Percentiles rank a stretch among this genome's conserved stretches.
phyloP scores from a whole-genome alignment of 2,329 filamentous ascomycete genomes.

The Penicillium freii region DNA sequence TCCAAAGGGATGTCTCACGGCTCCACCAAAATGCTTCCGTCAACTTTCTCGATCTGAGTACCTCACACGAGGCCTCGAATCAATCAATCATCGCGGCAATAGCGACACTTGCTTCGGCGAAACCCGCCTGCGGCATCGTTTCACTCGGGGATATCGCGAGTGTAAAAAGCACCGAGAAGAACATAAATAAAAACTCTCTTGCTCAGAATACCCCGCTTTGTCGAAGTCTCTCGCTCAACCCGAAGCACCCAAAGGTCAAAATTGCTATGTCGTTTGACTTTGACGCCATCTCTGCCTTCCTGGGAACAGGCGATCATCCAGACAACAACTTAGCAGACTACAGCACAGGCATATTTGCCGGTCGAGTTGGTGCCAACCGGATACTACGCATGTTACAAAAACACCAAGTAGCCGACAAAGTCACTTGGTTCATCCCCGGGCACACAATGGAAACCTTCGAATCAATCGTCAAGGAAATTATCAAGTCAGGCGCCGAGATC shows the following conservation, averaged over 20 bases:
- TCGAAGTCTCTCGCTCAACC: neutral
- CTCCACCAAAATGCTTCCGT: neutral
- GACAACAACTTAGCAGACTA: neutral
- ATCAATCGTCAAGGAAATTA: neutral
- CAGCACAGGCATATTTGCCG: neutral
- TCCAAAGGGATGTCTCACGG: neutral
- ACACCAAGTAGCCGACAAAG: neutral
- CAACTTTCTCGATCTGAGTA: neutral
- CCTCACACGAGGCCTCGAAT: neutral
- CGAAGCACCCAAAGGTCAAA: neutral
- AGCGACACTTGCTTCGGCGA: neutral
- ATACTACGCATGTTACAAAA: neutral
- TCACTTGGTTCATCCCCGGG: neutral
- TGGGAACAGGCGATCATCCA: neutral
- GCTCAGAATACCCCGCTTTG: neutral
- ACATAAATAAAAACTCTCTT: neutral
- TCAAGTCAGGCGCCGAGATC: neutral
- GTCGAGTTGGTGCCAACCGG: neutral
- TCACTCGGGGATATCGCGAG: neutral
- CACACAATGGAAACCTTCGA: neutral
- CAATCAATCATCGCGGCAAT: neutral
- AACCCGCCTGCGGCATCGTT: neutral
- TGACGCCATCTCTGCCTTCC: neutral
- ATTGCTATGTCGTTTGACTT: neutral
- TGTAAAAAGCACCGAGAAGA: neutral